phyloP scores from a whole-genome alignment of 2,329 filamentous ascomycete genomes.

The Colletotrichum caudatum region DNA sequence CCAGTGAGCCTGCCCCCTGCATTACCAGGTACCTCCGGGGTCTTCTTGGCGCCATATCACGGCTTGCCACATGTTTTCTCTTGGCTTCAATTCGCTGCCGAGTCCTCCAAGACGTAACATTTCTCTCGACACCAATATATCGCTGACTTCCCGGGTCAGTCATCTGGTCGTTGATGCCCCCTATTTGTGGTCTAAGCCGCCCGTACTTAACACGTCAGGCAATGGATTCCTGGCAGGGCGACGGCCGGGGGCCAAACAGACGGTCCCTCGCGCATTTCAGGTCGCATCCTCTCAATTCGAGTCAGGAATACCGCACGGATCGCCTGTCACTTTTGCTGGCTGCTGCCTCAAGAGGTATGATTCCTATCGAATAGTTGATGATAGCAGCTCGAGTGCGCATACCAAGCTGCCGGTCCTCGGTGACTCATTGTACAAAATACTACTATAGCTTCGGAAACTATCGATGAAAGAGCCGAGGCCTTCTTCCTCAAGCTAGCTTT shows the following conservation, averaged over 20 bases:
- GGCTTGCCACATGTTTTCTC: conserved; percentile 38
- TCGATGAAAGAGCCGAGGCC: not conserved
- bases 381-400: not conserved
- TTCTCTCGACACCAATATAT: conserved; percentile 28
- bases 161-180: conserved; percentile 3
- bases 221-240: conserved; percentile 6
- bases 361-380: not conserved
- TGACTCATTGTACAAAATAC: not conserved
- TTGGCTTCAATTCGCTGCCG: conserved; percentile 9
- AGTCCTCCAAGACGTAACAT: not conserved
- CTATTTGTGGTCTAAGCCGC: not conserved
- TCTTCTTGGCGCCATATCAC: conserved; percentile 17
- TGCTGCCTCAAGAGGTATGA: not conserved
- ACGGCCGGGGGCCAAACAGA: conserved; percentile 10
- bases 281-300: not conserved
- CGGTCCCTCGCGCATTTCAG: conserved; percentile 12
- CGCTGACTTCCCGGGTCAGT: conserved; percentile 12
- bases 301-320: not conserved
- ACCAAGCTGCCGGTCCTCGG: not conserved
- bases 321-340: not conserved
- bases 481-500: not conserved
- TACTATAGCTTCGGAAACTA: not conserved
- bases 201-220: not conserved
- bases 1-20: conserved; percentile 11
- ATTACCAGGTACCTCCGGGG: conserved; percentile 18